Evolutionary conservation across 2,329 filamentous ascomycete genomes (phyloP).

Genomic region (Fonsecaea nubica): DNA sequence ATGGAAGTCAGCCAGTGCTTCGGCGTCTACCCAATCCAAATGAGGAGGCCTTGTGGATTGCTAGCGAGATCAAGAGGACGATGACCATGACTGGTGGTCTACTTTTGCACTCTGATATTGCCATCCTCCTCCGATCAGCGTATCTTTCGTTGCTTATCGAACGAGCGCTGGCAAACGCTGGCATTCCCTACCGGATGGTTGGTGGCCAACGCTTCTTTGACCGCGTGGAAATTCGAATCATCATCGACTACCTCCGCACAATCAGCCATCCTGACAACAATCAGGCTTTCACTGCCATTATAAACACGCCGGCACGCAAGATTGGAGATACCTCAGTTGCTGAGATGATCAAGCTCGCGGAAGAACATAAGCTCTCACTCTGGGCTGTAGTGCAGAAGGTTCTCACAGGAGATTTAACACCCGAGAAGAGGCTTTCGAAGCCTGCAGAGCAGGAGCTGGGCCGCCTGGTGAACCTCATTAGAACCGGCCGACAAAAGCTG

Average conservation of each 20-base stretch:
- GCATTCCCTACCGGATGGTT: slow-evolving; percentile 90
- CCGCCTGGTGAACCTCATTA: slow-evolving; percentile 65
- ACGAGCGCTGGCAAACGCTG: slow-evolving; percentile 76
- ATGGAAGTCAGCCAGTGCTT: slow-evolving; percentile 80
- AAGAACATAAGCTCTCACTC: slow-evolving; percentile 69
- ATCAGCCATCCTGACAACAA: slow-evolving; percentile 86
- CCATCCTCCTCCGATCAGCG: slow-evolving; percentile 85
- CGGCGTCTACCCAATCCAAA: slow-evolving; percentile 73
- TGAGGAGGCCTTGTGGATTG: slow-evolving; percentile 85
- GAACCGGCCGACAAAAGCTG: slow-evolving; percentile 63
- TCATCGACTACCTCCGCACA: slow-evolving; percentile 87
- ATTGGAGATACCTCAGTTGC: slow-evolving; percentile 82
- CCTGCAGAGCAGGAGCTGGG: slow-evolving; percentile 64
- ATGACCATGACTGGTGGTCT: slow-evolving; percentile 74
- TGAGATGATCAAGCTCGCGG: slow-evolving; percentile 76
- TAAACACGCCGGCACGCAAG: slow-evolving; percentile 82
- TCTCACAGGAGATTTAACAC: slow-evolving; percentile 59
- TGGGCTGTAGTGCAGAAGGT: slow-evolving; percentile 75
- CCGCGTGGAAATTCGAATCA: slow-evolving; percentile 81
- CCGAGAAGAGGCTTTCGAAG: slow-evolving; percentile 62
- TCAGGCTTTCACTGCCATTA: slow-evolving; percentile 79
- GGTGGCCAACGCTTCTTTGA: slow-evolving; percentile 92
- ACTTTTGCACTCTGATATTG: slow-evolving; percentile 77
- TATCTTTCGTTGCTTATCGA: slow-evolving; percentile 86
- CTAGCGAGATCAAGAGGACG: slow-evolving; percentile 77